Conservation (phyloP, 169 alveolate species). For the Eimeria mitis region DNA sequence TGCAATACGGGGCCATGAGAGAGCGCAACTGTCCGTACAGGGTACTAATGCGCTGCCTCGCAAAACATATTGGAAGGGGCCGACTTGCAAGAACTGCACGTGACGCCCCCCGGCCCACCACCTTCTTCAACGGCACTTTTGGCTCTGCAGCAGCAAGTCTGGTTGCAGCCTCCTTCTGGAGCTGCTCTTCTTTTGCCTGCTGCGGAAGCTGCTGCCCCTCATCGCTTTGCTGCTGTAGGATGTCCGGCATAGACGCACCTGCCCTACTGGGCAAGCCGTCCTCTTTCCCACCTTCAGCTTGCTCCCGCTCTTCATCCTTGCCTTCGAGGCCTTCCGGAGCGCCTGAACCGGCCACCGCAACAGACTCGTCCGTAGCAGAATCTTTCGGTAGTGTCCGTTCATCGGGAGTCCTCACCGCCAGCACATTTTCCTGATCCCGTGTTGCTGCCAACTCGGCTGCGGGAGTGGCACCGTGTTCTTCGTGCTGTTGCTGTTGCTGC, state of each 20-base stretch:
- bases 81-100: slow-evolving; percentile 14
- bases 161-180: not conserved
- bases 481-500: not conserved
- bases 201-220: not conserved
- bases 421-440: not conserved
- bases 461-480: not conserved
- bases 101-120: slow-evolving; percentile 36
- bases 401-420: not conserved
- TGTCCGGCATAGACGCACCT: not conserved
- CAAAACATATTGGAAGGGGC: slow-evolving; percentile 18
- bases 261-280: not conserved
- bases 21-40: not conserved
- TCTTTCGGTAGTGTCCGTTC: not conserved
- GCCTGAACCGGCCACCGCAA: slow-evolving; percentile 1
- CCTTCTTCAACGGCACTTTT: not conserved
- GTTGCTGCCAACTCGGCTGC: not conserved
- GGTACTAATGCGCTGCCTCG: slow-evolving; percentile 21
- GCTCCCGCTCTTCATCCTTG: too few species aligned
- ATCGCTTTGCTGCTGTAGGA: not conserved
- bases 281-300: not conserved
- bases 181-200: not conserved
- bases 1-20: slow-evolving; percentile 27
- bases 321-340: not conserved
- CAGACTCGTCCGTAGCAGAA: not conserved
- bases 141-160: slow-evolving; percentile 20